phyloP scores from a whole-genome alignment of 176 grass and related monocot species.

The Pontederia crassipes region DNA sequence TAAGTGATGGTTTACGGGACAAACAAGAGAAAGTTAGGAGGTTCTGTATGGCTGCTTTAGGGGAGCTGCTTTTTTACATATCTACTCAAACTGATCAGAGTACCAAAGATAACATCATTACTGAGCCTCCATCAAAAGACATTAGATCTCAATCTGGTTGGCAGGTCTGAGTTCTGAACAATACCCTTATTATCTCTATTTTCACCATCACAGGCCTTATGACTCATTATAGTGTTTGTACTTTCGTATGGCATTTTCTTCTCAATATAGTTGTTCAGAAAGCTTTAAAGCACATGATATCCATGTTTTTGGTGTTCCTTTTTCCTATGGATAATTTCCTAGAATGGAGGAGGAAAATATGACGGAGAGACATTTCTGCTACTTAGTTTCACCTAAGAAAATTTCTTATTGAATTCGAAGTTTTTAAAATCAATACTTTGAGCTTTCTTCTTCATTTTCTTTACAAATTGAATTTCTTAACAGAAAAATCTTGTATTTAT shows the following conservation, averaged over 20 bases:
- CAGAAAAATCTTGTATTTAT: no score
- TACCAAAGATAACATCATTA: constrained; percentile 49
- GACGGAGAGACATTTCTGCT: no score
- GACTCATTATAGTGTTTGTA: neutral
- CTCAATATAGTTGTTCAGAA: no score
- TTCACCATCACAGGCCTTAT: constrained; percentile 11
- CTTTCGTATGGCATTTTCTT: no score
- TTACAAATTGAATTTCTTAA: no score
- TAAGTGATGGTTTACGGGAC: constrained; percentile 92
- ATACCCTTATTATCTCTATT: constrained; percentile 9
- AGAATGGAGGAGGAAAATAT: no score
- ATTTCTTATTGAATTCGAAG: neutral
- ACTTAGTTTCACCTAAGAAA: neutral
- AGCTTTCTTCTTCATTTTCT: neutral
- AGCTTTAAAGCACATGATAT: no score
- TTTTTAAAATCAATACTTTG: neutral
- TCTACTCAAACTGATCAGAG: constrained; percentile 80
- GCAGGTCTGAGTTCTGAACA: constrained; percentile 57
- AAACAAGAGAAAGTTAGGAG: constrained; percentile 81
- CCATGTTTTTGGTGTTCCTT: no score
- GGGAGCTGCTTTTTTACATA: constrained; percentile 91
- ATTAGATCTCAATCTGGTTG: constrained; percentile 38
- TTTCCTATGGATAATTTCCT: no score
- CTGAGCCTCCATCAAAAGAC: constrained; percentile 83
- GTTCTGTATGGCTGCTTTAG: constrained; percentile 92